phyloP scores from a whole-genome alignment of 176 grass and related monocot species.

The Avena sativa region DNA sequence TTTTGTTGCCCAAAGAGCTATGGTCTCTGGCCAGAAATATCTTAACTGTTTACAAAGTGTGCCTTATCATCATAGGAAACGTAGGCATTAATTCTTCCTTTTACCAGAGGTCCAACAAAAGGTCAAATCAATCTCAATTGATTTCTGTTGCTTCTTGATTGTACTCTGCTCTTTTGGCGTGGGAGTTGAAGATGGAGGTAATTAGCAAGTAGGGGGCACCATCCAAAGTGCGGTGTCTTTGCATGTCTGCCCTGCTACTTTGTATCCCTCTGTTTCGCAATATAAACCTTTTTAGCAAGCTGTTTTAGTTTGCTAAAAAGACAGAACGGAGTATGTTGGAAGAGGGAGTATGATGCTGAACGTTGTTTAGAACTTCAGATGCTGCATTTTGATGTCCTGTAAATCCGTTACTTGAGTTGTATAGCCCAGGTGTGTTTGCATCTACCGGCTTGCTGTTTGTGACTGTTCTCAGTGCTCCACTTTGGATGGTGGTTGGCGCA shows the following conservation, averaged over 20 bases:
- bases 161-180: background rate
- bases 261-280: background rate
- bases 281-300: no score
- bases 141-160: background rate
- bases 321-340: no score
- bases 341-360: background rate
- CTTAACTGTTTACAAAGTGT: background rate
- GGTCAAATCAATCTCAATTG: background rate
- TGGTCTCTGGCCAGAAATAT: background rate
- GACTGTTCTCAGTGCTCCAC: background rate
- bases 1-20: background rate
- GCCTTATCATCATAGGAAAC: background rate
- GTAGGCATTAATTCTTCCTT: background rate
- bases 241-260: background rate
- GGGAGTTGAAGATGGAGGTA: background rate
- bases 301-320: no score
- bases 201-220: background rate
- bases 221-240: background rate
- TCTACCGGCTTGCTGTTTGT: background rate
- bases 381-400: background rate
- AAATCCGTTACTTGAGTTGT: background rate
- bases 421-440: background rate
- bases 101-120: background rate
- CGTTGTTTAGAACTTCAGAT: background rate
- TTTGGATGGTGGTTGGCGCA: background rate